Conservation (phyloP, 306 rosid genomes). For the Carpinus fangiana region DNA sequence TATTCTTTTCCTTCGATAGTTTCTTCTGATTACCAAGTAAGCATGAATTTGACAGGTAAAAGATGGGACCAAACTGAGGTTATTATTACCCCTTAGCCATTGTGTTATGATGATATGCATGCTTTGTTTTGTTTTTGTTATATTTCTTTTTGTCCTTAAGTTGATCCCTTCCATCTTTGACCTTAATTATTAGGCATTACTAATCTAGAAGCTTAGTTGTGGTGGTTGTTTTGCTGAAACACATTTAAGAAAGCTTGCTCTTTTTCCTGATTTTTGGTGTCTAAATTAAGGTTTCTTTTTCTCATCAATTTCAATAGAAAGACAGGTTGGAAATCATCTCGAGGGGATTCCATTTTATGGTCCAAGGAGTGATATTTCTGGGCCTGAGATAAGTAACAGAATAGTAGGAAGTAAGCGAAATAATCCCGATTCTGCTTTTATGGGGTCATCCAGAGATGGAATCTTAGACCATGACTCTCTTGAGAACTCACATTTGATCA, state of each 20-base stretch:
- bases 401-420: conserved; percentile 78
- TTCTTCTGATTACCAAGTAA: not conserved
- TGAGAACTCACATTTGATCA: conserved; percentile 72
- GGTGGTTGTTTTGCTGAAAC: conserved; percentile 10
- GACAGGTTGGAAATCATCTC: conserved; percentile 71
- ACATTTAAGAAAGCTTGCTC: conserved; percentile 15
- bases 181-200: conserved; percentile 4
- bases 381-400: conserved; percentile 64
- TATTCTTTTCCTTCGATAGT: conserved; percentile 6
- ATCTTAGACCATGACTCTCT: conserved; percentile 63
- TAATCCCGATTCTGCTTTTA: conserved; percentile 73
- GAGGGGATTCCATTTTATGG: conserved; percentile 93
- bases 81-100: conserved; percentile 21
- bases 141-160: not conserved
- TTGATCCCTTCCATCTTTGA: conserved; percentile 15
- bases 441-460: conserved; percentile 75
- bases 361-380: conserved; percentile 74
- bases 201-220: not conserved
- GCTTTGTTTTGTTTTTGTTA: conserved; percentile 18
- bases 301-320: conserved; percentile 50
- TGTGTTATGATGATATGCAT: conserved; percentile 10
- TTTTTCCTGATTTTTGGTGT: conserved; percentile 11
- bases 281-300: conserved; percentile 27
- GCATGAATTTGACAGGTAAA: too few relatives aligned
- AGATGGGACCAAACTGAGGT: too few relatives aligned